phyloP scores from a whole-genome alignment of 306 rosid genomes.

The Castanea mollissima region DNA sequence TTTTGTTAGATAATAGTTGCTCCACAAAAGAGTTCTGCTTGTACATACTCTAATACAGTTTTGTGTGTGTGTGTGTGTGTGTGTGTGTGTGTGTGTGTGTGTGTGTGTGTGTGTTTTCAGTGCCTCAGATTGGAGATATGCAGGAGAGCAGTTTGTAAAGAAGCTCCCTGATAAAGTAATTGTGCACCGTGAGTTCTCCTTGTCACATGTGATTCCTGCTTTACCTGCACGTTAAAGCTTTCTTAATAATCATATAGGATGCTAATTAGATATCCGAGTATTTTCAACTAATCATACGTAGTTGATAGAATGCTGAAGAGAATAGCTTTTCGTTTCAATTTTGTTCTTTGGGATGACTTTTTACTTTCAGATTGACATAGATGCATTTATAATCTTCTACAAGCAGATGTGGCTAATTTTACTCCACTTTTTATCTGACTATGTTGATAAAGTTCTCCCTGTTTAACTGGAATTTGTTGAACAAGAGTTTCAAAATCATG shows the following conservation, averaged over 20 bases:
- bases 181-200: constrained; percentile 72
- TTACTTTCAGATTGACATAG: constrained; percentile 3
- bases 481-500: neutral
- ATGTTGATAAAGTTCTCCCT: neutral
- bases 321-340: constrained; percentile 9
- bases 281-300: constrained; percentile 3
- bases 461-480: neutral
- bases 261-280: neutral
- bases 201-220: constrained; percentile 9
- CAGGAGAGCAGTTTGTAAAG: constrained; percentile 68
- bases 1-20: neutral
- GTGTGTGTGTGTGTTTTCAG: no score
- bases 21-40: neutral
- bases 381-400: neutral
- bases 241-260: neutral
- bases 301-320: constrained; percentile 17
- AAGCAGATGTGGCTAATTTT: neutral
- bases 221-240: constrained; percentile 7
- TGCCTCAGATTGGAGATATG: constrained; percentile 88
- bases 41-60: neutral
- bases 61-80: no score
- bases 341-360: neutral
- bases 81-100: no score
- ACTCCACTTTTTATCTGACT: neutral
- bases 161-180: constrained; percentile 78